Evolutionary conservation across 768 basidiomycete species (phyloP), one percentile per base, ranked within the genome.

Genomic region (Phaeotremella skinneri): DNA sequence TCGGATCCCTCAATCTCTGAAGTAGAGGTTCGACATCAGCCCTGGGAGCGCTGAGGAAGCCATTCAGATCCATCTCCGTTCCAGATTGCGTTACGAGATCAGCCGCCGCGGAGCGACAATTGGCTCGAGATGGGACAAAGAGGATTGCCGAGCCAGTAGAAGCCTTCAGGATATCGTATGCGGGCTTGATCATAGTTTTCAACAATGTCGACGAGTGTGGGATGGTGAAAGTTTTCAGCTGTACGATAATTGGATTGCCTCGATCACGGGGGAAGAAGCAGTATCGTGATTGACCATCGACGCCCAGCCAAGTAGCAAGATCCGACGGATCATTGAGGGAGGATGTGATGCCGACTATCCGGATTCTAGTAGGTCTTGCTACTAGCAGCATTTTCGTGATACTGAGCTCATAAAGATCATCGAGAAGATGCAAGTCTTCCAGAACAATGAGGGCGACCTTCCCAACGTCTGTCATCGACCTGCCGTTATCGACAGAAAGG

Each of bases 101-200:
- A 52, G 83, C 80, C 13, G 90, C 91, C 7, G 90, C 83, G 1
- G 81, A 69, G 25, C 80, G 80, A 70, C 91, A 92, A 66, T 92
- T 89, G 6, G 78, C 79, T 5, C 86, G 84, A 42, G 92, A 91
- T 2, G 96, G 89, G 0, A 96, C 90, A 76, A 98, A 96, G 11
- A 94, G 81, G 60, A 98, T 83, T 0, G 86, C 83, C 2, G 82
- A 79, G 3, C 74, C 68, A 14, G 78, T 71, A 0, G 69, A 67
- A 4, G 72, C 58, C 57, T 78, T 82, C 59, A 96, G 85, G n/a
- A 85, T 85, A 9, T 84, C 78, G 76, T 93, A 89, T 1, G 87
- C 85, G 2, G 94, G 91, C 73, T 91, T 93, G 48, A 88, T 84
- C 87, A 98, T 96, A 1, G 86, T 83, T 69, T 92, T 93, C 78